Evolutionary conservation across 345 rosid species (phyloP).

Genomic region (Noccaea caerulescens): DNA sequence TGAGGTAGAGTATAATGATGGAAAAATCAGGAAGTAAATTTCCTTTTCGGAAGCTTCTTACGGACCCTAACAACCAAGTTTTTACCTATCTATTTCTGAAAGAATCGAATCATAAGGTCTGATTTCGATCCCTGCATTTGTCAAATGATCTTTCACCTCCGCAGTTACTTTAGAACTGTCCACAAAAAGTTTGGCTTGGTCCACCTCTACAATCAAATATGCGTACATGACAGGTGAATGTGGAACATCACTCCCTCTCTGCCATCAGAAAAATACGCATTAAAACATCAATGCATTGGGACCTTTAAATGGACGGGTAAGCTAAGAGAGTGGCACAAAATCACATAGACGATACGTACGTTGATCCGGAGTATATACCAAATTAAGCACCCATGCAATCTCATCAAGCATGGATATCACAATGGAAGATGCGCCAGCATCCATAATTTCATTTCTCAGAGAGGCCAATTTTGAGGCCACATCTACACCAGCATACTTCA

Average conservation of each 20-base stretch:
- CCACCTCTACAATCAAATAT: slow-evolving; percentile 73
- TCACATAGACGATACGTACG: background rate
- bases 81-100: slow-evolving; percentile 74
- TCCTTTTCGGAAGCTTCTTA: slow-evolving; percentile 2
- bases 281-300: slow-evolving; percentile 30
- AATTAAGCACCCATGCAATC: slow-evolving; percentile 91
- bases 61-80: background rate
- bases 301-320: slow-evolving; percentile 2
- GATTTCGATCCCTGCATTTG: slow-evolving; percentile 66
- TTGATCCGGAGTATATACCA: slow-evolving; percentile 55
- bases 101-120: slow-evolving; percentile 77
- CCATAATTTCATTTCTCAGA: slow-evolving; percentile 71
- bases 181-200: slow-evolving; percentile 66
- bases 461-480: slow-evolving; percentile 68
- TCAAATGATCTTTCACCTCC: slow-evolving; percentile 77
- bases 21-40: slow-evolving; percentile 1
- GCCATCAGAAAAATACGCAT: slow-evolving; percentile 42
- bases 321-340: slow-evolving; percentile 1
- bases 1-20: slow-evolving; percentile 22
- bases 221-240: slow-evolving; percentile 98
- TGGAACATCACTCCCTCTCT: slow-evolving; percentile 97
- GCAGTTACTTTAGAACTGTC: slow-evolving; percentile 73
- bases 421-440: slow-evolving; percentile 76
- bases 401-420: slow-evolving; percentile 96
- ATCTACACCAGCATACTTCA: slow-evolving; percentile 90